Conservation (phyloP, 2,329 filamentous ascomycete species). For the Talaromyces islandicus region DNA sequence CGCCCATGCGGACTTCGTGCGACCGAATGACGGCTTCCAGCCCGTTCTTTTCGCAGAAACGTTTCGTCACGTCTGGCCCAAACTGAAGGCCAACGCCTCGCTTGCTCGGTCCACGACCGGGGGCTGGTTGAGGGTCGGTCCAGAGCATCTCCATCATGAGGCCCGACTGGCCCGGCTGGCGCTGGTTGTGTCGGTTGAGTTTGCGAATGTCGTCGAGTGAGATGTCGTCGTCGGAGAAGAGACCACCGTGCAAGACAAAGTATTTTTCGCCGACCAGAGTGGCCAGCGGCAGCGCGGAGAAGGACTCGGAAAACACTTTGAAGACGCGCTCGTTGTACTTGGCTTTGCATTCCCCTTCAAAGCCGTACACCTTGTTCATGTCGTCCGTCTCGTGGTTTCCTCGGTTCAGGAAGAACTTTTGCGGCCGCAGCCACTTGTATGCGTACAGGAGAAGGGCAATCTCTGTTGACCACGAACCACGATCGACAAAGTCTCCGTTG, state of each 20-base stretch:
- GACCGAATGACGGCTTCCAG: slow-evolving; percentile 93
- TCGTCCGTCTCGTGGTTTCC: slow-evolving; percentile 99
- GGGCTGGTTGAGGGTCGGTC: slow-evolving; percentile 86
- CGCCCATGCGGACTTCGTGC: slow-evolving; percentile 97
- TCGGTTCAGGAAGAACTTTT: slow-evolving; percentile 87
- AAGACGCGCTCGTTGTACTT: slow-evolving; percentile 97
- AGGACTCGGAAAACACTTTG: slow-evolving; percentile 97
- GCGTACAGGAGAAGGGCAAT: slow-evolving; percentile 90
- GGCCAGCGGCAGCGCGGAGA: slow-evolving; percentile 86
- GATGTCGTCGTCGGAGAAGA: slow-evolving; percentile 90
- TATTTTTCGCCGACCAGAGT: slow-evolving; percentile 88
- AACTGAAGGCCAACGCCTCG: slow-evolving; percentile 95
- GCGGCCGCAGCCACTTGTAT: slow-evolving; percentile 91
- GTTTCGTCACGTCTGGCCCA: slow-evolving; percentile 90
- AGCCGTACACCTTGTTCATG: slow-evolving; percentile 98
- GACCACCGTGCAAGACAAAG: slow-evolving; percentile 85
- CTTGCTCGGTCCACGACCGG: slow-evolving; percentile 90
- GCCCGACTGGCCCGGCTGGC: slow-evolving; percentile 86
- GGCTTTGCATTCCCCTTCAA: slow-evolving; percentile 95
- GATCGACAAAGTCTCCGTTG: slow-evolving; percentile 97
- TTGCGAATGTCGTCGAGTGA: slow-evolving; percentile 91
- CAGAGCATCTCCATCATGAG: slow-evolving; percentile 99
- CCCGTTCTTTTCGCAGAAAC: slow-evolving; percentile 93
- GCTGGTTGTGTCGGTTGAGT: slow-evolving; percentile 81
- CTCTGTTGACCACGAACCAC: slow-evolving; percentile 97